Base-by-base conservation (phyloP, 116 monocot species). In the Dioscorea cayenensis region DNA sequence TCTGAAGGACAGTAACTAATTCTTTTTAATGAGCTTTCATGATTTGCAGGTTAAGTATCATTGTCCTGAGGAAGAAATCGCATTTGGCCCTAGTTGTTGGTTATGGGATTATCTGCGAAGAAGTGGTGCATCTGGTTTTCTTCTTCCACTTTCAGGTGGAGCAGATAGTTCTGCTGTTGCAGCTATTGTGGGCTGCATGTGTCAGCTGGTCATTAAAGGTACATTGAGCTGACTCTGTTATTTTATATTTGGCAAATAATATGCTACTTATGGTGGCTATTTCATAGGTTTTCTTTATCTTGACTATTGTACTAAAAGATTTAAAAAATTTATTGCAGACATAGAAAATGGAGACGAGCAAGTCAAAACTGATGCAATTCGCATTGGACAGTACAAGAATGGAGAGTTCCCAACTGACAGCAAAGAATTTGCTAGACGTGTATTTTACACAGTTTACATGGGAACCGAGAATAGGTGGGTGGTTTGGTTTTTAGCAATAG, bases 151-250 rank as follows among this genome's bases (percentile, higher is more conserved):
- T 71, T 99, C 99, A 71, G 99, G 99, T 70, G 99, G 99, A 51
- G 99, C 99, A 37, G 99, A 99, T 77, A 99, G 99, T 85, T 99
- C 99, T 67, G 70, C 94, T 68, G 99, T 99, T 82, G 99, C 99
- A 68, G 91, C 94, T 67, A 94, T 99, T 70, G 99, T 99, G 71
- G 94, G 99, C n/a, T 94, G 84, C 77, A 99, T 99, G 99, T 91
- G 94, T 81, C 99, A 99, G 52, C 91, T 99, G 63, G 94, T 94
- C 23, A 32, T 94, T 60, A 91, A 87, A 82, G 99, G 99, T 94
- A 7, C 65, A 71, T 67, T 65, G 23, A 75, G 28, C n/a, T 32
- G 32, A 32, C 32, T 32, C 32, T 32, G 32, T 32, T 4, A 32
- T 32, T 32, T 32, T 32, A 32, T 32, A 28, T 3, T 68, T 43